Base-by-base conservation (phyloP, 805 yeast species). In the Debaryomyces tyrocola region DNA sequence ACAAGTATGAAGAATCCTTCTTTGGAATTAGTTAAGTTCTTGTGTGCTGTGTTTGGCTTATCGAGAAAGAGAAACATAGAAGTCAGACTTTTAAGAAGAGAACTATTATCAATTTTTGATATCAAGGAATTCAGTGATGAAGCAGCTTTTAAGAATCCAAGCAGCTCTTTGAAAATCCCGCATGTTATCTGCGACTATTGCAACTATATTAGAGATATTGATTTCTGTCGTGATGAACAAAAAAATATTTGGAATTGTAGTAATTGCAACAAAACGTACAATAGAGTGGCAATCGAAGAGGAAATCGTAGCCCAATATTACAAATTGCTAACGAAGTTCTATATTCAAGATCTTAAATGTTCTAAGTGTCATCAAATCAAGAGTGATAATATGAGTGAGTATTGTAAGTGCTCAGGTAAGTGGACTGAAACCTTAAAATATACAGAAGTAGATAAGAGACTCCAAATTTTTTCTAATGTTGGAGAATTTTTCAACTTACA, bases 401-500 rank as follows among this genome's bases (percentile, higher is more conserved):
- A 82, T 62, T 95, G 99, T 65, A 67, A 79, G 17, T 94, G 99
- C 62, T 92, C 99, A 0, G 99, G 99, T 7, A 62, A 67, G 12
- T 90, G 96, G 96, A 70, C 64, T 4, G 84, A 80, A 40, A 81
- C 87, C 0, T 62, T 83, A 17, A 59, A 72, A 4, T 68, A 70
- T 41, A 66, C 59, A 4, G 77, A 73, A 0, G 58, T 90, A 6
- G 64, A 70, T 14, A 67, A 68, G 42, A 72, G 73, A 43, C 56
- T 84, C 3, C 62, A 59, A 6, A 74, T 82, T 0, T 88, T 77
- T 60, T 68, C 68, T 18, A 82, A 79, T 47, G 83, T 90, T 11
- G 80, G 92, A 1, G 67, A 68, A 11, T 76, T 64, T 44, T 87
- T 79, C 59, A 84, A 81, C 33, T 69, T 91, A 54, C 79, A 77